Base-by-base conservation (phyloP, 306 rosid genomes). In the Nissolia schottii region DNA sequence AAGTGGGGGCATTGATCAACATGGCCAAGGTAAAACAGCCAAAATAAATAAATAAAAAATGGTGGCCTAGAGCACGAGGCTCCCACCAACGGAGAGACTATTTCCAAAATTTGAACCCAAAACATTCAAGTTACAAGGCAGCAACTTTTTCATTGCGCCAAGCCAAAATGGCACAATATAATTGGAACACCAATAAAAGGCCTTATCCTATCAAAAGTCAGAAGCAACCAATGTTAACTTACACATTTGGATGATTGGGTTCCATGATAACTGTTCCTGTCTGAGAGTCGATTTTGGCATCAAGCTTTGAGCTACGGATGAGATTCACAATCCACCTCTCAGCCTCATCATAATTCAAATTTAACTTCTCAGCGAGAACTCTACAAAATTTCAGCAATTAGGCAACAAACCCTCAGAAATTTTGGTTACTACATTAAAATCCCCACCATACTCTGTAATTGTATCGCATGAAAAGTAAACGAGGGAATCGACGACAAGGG, bases 241-340 rank as follows among this genome's bases (percentile, higher is more conserved):
- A 94, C 98, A 91, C 97, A 58, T 89, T 91, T 2, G 92, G 97
- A 58, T 87, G 84, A 82, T 82, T 89, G 6, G 97, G 94, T 80
- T 91, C 98, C 97, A 91, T 89, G 58, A 77, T 50, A 57, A 91
- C 96, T 0, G 91, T 79, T 73, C 96, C 97, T 0, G 89, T 81
- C 67, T 87, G 20, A 2, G 98, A 80, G 76, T 94, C 96, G 40
- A 94, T 87, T 80, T 87, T 94, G 25, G 79, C 97, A 77, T 87
- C 96, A 46, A 92, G 97, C 88, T 92, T 92, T 77, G 97, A 92
- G 77, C 83, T 69, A 23, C 92, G 89, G 37, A 89, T 88, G 53
- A 92, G 94, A 71, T 92, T 79, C 49, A 79, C 83, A 82, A 94
- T 91, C 98, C 97, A 94, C 72, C 91, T 88, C 89, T 94, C 97